Evolutionary conservation across 768 basidiomycete species (phyloP), one percentile per base, ranked within the genome.

Genomic region (Rhodocollybia butyracea): DNA sequence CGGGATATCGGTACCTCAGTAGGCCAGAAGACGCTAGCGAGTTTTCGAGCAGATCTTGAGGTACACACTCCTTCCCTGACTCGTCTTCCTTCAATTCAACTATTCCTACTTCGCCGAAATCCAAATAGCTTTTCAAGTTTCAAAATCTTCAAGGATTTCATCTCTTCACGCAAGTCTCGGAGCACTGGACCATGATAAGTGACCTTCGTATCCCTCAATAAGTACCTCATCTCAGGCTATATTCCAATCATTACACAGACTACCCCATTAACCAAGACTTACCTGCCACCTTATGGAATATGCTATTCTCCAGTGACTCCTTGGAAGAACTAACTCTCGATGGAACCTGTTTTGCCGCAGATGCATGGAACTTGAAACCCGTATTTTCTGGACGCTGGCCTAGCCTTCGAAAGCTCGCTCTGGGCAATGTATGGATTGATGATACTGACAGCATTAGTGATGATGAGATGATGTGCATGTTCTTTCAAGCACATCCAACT

Each of bases 231-330:
- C 27, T 31, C 39, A 52, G 52, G 2, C 40, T 57, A 26, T 57
- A 62, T n/a, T n/a, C n/a, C n/a, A n/a, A n/a, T n/a, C n/a, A n/a
- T n/a, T n/a, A n/a, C n/a, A n/a, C 13, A 57, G 60, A 54, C 13
- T 34, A 57, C 17, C 47, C 21, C 15, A 43, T 52, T 6, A 54
- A 55, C 17, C 60, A 56, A 55, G 40, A 43, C 6, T 50, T 63
- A 26, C 62, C 62, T 3, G 38, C 53, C n/a, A 51, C 58, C 29
- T 43, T 61, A 12, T 63, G 63, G 62, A 56, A 60, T 4, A 62
- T 64, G 61, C 60, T 63, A 4, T 47, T 64, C 19, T 32, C 51
- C 22, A 43, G 60, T 12, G 58, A 57, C 32, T 54, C 59, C 32
- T 31, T 64, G 12, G 46, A 32, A 15, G 55, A 61, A 30, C 43